phyloP scores from a whole-genome alignment of 768 basidiomycete species.

The Trichaptum fuscoviolaceum region DNA sequence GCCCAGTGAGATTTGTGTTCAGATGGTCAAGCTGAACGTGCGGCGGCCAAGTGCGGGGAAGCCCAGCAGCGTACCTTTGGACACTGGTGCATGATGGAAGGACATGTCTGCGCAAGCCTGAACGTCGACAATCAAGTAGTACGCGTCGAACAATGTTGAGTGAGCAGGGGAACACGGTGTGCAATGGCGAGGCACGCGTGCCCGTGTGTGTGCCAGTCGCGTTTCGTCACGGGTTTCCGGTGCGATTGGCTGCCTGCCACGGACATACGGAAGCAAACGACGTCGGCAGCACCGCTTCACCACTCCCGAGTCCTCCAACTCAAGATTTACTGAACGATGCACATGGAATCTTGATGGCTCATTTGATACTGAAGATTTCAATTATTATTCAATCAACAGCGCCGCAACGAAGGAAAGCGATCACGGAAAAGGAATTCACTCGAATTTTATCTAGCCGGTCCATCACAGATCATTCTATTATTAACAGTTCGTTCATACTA shows the following conservation, averaged over 20 bases:
- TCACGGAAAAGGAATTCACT: background rate
- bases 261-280: background rate
- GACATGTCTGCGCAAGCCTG: conserved; percentile 43
- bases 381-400: background rate
- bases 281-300: background rate
- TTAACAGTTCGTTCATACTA: background rate
- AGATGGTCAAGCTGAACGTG: background rate
- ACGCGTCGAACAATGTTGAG: background rate
- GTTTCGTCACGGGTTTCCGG: background rate
- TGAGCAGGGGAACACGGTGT: background rate
- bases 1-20: background rate
- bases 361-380: background rate
- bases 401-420: background rate
- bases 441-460: background rate
- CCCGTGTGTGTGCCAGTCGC: background rate
- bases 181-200: background rate
- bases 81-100: conserved; percentile 78
- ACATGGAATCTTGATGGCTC: background rate
- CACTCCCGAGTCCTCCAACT: background rate
- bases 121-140: background rate
- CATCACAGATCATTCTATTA: background rate
- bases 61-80: conserved; percentile 53
- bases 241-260: background rate
- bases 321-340: too few species aligned
- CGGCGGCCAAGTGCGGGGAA: background rate